Percentiles rank a stretch among this genome's conserved stretches.
Conservation (phyloP, 495 filamentous ascomycete species). For the Penicillium soppii region DNA sequence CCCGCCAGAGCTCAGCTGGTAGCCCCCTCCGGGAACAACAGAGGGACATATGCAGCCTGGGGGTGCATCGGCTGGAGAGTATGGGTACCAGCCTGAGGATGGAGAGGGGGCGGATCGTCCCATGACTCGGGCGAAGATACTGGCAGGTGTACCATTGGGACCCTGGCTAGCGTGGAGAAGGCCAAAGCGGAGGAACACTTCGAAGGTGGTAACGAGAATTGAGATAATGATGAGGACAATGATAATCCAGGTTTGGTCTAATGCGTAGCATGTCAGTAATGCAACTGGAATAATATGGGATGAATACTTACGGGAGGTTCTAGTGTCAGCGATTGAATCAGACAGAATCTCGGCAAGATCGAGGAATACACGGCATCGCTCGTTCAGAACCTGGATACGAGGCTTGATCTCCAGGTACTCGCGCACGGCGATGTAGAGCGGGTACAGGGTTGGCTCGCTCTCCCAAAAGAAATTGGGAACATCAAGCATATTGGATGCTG, state of each 20-base stretch:
- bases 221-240: constrained; percentile 89
- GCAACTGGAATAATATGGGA: neutral
- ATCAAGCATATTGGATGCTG: constrained; percentile 95
- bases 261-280: neutral
- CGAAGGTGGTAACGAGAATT: constrained; percentile 85
- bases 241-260: constrained; percentile 92
- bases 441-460: constrained; percentile 89
- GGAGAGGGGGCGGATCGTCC: constrained; percentile 18
- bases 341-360: constrained; percentile 94
- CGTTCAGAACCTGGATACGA: constrained; percentile 92
- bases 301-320: constrained; percentile 67
- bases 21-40: constrained; percentile 4
- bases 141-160: constrained; percentile 11
- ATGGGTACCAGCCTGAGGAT: constrained; percentile 13
- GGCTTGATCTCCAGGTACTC: constrained; percentile 98
- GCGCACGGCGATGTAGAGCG: constrained; percentile 89
- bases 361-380: constrained; percentile 93
- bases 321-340: constrained; percentile 88
- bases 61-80: constrained; percentile 11
- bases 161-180: constrained; percentile 57
- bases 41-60: constrained; percentile 30
- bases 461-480: constrained; percentile 99
- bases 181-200: constrained; percentile 84
- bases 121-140: constrained; percentile 22
- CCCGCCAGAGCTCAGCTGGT: constrained; percentile 11